Evolutionary conservation across 176 grass and related monocot species (phyloP), one percentile per base, ranked within the genome.

Genomic region (Puccinellia tenuiflora): DNA sequence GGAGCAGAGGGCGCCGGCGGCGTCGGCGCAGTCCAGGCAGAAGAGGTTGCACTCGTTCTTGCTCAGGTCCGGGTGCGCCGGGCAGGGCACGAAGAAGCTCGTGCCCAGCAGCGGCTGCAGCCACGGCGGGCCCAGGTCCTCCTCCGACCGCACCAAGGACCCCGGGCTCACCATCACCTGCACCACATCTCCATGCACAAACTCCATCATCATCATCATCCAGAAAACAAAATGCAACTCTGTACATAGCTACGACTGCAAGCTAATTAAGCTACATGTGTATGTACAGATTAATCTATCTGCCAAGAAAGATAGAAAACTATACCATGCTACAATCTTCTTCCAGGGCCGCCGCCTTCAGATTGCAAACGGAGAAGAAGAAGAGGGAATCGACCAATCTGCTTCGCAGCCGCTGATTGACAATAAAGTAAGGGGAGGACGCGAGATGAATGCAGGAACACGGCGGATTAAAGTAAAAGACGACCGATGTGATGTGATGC

Each of bases 11-110:
- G 93, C 93, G 31, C 81, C 80, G 69, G 78, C 80, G 47, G 64
- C 85, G 71, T 10, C 16, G 71, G 8, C 28, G 79, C 93, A 95
- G 18, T 79, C 39, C 29, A 84, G 83, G 38, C 90, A 92, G 88
- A 87, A 95, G 85, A 90, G 81, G 81, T 95, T 95, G 90, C 93
- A 90, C 81, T 95, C 93, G 57, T 92, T 95, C 84, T 92, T 95
- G 78, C 87, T 88, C 74, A 91, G 79, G 42, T 88, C 90, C 73
- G 50, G 74, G 80, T 95, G 93, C 29, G 43, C 14, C 6, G 3
- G 52, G 79, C 93, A 95, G 25, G 90, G 50, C 34, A 83, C 83
- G 40, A 95, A 95, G 85, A 92, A 95, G 79, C 81, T 85, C 78
- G 90, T 95, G 8, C 24, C 53, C 51, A 95, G 85, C 83, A 95